A percentile compares a stretch with the other conserved stretches of the same genome.
These are phyloP conservation scores for Coniochaeta pulveracea DNA, from an alignment of 2,329 filamentous ascomycete species.

Conservation along the genomic window DNA sequence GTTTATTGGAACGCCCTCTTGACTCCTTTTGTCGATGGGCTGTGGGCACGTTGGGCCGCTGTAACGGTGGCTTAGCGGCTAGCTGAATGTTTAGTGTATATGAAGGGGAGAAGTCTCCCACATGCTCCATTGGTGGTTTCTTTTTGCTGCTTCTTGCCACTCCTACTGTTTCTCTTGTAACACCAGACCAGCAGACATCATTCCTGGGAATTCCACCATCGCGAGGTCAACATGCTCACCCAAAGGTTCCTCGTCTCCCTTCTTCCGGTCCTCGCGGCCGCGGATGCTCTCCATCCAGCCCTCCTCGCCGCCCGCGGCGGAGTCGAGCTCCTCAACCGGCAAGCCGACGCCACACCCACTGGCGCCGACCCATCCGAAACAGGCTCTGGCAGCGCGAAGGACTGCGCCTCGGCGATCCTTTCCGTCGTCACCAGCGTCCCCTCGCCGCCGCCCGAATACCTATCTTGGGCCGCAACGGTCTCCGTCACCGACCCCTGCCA, in stretches of 20 bases:
- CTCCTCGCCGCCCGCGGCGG: slow-evolving; percentile 8
- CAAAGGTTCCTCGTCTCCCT: slow-evolving; percentile 12
- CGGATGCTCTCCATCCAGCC: slow-evolving; percentile 9
- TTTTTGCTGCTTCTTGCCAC: too few species aligned
- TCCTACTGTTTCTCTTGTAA: too few species aligned
- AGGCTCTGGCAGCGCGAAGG: not conserved
- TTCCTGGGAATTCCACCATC: too few species aligned
- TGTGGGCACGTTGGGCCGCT: too few species aligned
- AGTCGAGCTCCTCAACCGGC: slow-evolving; percentile 13
- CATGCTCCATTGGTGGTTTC: too few species aligned
- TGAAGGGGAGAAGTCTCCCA: too few species aligned
- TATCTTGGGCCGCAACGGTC: slow-evolving; percentile 9
- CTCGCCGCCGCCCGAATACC: slow-evolving; percentile 12
- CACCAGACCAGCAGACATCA: too few species aligned
- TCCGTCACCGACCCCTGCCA: slow-evolving; percentile 14
- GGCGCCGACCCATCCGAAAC: slow-evolving; percentile 4
- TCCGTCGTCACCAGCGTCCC: slow-evolving; percentile 13
- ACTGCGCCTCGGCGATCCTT: slow-evolving; percentile 10
- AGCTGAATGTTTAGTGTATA: too few species aligned
- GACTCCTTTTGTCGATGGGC: too few species aligned
- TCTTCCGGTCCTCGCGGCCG: slow-evolving; percentile 13
- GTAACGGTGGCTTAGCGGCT: too few species aligned
- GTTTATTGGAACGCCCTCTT: too few species aligned
- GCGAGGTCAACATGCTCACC: slow-evolving; percentile 12
- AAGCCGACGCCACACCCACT: slow-evolving; percentile 10